Evolutionary conservation across 306 rosid species (phyloP).

Genomic region (Macrotyloma uniflorum): DNA sequence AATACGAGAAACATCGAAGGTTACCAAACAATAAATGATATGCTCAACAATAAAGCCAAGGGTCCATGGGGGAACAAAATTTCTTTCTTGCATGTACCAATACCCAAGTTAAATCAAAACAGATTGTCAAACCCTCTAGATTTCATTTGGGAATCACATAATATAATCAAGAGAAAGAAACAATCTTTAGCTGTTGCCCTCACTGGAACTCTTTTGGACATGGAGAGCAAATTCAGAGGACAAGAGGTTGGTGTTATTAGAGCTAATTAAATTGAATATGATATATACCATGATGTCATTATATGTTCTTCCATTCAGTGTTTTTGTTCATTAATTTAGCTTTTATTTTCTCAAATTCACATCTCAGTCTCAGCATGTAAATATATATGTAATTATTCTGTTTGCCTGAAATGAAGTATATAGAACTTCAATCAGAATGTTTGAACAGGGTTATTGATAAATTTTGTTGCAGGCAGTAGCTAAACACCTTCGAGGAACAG

Average conservation of each 20-base stretch:
- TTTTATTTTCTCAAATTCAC: background rate
- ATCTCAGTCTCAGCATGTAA: background rate
- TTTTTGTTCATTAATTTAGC: background rate
- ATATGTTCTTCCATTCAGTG: background rate
- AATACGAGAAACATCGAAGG: conserved; percentile 60
- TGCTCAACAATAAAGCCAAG: conserved; percentile 47
- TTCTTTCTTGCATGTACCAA: conserved; percentile 52
- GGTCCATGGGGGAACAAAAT: conserved; percentile 66
- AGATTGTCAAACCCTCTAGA: conserved; percentile 49
- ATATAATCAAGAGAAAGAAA: conserved; percentile 54
- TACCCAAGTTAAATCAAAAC: conserved; percentile 47
- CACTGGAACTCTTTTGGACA: conserved; percentile 41
- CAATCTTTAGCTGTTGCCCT: conserved; percentile 50
- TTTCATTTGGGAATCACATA: conserved; percentile 51
- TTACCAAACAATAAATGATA: conserved; percentile 56
- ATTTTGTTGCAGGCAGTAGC: conserved; percentile 50
- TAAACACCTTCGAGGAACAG: conserved; percentile 45
- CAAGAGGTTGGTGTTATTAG: conserved; percentile 46
- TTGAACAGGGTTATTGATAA: background rate
- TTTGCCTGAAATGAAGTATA: background rate
- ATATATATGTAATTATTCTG: background rate
- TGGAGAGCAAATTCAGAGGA: conserved; percentile 53
- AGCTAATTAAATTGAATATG: background rate
- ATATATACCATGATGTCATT: background rate
- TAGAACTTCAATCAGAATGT: background rate